phyloP scores from a whole-genome alignment of 1,139 yeast species.

The Yamadazyma dushanensis region DNA sequence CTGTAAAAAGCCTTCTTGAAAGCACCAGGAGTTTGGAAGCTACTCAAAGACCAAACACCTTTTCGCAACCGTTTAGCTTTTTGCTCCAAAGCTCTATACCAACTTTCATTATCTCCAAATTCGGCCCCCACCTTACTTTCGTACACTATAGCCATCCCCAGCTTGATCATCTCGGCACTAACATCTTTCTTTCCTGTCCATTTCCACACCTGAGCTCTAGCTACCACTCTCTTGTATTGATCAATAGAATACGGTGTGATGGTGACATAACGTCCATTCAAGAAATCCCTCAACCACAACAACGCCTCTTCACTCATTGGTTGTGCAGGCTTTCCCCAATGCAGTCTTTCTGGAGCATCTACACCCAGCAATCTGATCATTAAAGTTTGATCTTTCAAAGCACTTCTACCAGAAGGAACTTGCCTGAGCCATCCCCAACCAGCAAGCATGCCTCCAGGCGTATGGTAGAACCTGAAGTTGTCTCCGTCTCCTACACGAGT shows the following conservation, averaged over 20 bases:
- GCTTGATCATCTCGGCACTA: slow-evolving; percentile 79
- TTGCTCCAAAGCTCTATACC: slow-evolving; percentile 59
- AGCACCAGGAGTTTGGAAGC: slow-evolving; percentile 74
- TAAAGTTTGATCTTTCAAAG: slow-evolving; percentile 56
- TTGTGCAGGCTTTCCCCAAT: slow-evolving; percentile 93
- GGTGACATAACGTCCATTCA: slow-evolving; percentile 66
- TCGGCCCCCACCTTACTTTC: slow-evolving; percentile 83
- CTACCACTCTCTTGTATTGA: slow-evolving; percentile 88
- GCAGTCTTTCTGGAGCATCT: slow-evolving; percentile 97
- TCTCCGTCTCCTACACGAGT: slow-evolving; percentile 97
- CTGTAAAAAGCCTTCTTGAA: slow-evolving; percentile 52
- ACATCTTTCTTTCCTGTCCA: slow-evolving; percentile 77
- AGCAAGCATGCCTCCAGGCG: slow-evolving; percentile 83
- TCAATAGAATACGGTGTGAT: slow-evolving; percentile 80
- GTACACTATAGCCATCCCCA: slow-evolving; percentile 85
- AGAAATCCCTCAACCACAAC: slow-evolving; percentile 64
- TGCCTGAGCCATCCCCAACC: slow-evolving; percentile 94
- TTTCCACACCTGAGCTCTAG: slow-evolving; percentile 73
- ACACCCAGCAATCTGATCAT: slow-evolving; percentile 84
- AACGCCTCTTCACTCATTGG: slow-evolving; percentile 85
- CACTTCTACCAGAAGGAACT: slow-evolving; percentile 42
- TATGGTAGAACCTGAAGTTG: slow-evolving; percentile 86
- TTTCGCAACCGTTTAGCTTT: slow-evolving; percentile 53
- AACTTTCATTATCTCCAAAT: slow-evolving; percentile 71
- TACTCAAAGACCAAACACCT: slow-evolving; percentile 72